Evolutionary conservation across 257 asterid species (phyloP).

Genomic region (Mitragyna speciosa): DNA sequence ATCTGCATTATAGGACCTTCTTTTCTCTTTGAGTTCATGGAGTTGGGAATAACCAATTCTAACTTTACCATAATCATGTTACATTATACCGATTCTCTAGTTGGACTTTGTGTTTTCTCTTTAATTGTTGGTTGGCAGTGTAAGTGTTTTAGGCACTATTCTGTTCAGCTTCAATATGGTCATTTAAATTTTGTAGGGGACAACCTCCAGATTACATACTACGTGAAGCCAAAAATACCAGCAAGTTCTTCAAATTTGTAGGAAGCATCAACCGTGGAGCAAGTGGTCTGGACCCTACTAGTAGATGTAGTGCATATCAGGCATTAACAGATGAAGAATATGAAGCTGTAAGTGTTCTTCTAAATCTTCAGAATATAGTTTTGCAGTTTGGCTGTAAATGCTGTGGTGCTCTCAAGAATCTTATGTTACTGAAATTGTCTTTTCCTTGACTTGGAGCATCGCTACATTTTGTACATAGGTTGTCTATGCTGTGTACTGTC

Average conservation of each 20-base stretch:
- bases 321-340: constrained; percentile 86
- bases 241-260: constrained; percentile 82
- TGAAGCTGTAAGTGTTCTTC: constrained; percentile 78
- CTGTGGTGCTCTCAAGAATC: neutral
- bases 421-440: neutral
- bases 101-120: too few relatives aligned
- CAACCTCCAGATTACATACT: constrained; percentile 94
- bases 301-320: constrained; percentile 64
- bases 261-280: constrained; percentile 78
- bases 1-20: neutral
- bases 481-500: neutral
- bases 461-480: neutral
- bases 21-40: constrained; percentile 4
- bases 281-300: constrained; percentile 46
- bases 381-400: neutral
- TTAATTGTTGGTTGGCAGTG: neutral
- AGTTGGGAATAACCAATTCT: neutral
- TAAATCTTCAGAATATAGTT: neutral
- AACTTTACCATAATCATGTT: neutral
- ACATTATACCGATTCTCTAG: neutral
- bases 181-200: constrained; percentile 55
- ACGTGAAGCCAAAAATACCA: constrained; percentile 76
- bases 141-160: constrained; percentile 23
- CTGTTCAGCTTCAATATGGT: constrained; percentile 31
- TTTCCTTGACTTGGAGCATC: neutral